Base-by-base conservation (phyloP, 352 stramenopile species). In the Phytopythium boreale region DNA sequence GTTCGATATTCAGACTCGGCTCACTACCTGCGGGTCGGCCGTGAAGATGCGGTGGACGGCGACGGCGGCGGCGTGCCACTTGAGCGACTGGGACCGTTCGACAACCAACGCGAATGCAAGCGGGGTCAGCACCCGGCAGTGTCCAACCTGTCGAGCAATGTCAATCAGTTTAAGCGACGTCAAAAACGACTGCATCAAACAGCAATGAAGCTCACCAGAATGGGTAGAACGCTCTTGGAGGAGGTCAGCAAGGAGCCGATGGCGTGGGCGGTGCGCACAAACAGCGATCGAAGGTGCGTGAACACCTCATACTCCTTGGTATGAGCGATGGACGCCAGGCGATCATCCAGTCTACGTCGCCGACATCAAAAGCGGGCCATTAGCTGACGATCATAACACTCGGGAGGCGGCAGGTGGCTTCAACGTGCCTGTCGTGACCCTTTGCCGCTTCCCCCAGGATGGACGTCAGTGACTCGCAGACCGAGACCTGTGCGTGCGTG, bases 231-330 rank as follows among this genome's bases (percentile, higher is more conserved):
- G 14, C 62, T 58, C 5, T 74, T 72, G 11, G 71, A 77, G 10
- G 77, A 84, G 39, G 81, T 59, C 50, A 91, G 74, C 34, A 91
- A 66, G 29, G 74, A 78, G 57, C 69, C 84, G 20, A 91, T 56
- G 15, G 79, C 74, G 56, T 87, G 75, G 0, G 76, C 71, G 29
- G 70, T 70, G 34, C 68, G 72, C 15, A 82, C 72, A 61, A 91
- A 91, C 31, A 57, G 29, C 22, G 76, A 87, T 8, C 71, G 75
- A 51, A 89, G 61, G 59, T 90, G 79, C 26, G 59, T 63, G 58
- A 80, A 84, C 47, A 76, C 80, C 43, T 90, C 82, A 61, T 82
- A 77, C 55, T 87, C 77, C 14, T 64, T 74, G 24, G 77, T 86
- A 47, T 74, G 59, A 56, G 74, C 56, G 20, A 87, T 73, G 0